Conservation (phyloP, 345 rosid species). For the Eucalyptus erythrocorys region DNA sequence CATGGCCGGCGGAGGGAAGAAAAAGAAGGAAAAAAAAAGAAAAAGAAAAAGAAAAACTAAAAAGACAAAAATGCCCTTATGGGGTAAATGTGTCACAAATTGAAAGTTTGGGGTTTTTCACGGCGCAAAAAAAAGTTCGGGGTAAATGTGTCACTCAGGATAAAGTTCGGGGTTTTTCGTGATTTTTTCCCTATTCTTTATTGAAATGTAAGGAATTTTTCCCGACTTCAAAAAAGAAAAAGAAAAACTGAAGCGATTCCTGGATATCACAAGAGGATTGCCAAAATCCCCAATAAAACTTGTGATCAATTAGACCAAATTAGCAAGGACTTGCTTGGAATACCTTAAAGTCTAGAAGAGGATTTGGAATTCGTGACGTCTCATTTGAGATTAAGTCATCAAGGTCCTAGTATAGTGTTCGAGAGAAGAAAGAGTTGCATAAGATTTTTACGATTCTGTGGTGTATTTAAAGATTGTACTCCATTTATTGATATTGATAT, state of each 20-base stretch:
- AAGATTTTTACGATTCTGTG: fast-evolving
- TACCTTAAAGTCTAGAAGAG: background rate
- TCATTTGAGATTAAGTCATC: background rate
- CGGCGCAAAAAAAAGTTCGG: too few species aligned
- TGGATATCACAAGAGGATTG: background rate
- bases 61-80: too few species aligned
- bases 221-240: background rate
- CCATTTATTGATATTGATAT: too few species aligned
- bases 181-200: too few species aligned
- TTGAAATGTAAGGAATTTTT: background rate
- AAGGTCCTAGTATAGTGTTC: background rate
- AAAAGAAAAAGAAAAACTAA: too few species aligned
- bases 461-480: background rate
- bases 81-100: too few species aligned
- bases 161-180: too few species aligned
- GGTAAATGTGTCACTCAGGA: too few species aligned
- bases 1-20: too few species aligned
- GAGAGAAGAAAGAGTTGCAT: background rate
- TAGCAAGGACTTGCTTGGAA: background rate
- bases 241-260: background rate
- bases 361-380: background rate
- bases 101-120: too few species aligned
- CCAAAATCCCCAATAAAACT: background rate
- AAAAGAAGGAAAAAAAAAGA: too few species aligned
- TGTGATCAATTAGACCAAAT: background rate